phyloP scores from a whole-genome alignment of 2,329 filamentous ascomycete species.

The Venturia effusa region DNA sequence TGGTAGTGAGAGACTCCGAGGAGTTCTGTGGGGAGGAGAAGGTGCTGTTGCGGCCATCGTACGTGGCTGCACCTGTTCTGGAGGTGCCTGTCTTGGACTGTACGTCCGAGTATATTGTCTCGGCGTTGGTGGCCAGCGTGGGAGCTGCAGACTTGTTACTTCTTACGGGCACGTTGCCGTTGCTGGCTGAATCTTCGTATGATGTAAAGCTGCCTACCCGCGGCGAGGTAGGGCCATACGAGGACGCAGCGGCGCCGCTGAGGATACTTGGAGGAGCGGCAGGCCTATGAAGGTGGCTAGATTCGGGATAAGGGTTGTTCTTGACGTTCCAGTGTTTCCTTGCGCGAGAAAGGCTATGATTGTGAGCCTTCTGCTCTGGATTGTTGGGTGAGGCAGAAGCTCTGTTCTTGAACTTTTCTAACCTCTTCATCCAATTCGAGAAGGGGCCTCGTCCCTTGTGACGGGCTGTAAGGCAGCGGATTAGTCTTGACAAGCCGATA shows the following conservation, averaged over 20 bases:
- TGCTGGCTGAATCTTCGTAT: constrained; percentile 49
- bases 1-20: constrained; percentile 69
- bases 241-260: constrained; percentile 35
- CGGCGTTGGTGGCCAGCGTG: constrained; percentile 74
- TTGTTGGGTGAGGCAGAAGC: constrained; percentile 45
- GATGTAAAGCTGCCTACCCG: constrained; percentile 45
- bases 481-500: constrained; percentile 13
- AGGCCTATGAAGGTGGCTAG: constrained; percentile 50
- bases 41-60: constrained; percentile 55
- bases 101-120: constrained; percentile 61
- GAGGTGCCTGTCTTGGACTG: constrained; percentile 74
- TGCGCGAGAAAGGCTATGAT: constrained; percentile 16
- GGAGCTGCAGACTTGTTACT: constrained; percentile 65
- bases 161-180: constrained; percentile 44
- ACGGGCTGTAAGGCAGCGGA: constrained; percentile 45
- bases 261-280: constrained; percentile 33
- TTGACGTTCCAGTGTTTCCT: constrained; percentile 52
- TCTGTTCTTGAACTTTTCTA: constrained; percentile 73
- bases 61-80: constrained; percentile 55
- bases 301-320: constrained; percentile 90
- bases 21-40: constrained; percentile 78
- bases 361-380: constrained; percentile 29
- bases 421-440: constrained; percentile 85
- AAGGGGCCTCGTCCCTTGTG: constrained; percentile 74
- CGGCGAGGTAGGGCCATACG: constrained; percentile 13